Base-by-base conservation (phyloP, 1,139 yeast species). In the Candida sp. region DNA sequence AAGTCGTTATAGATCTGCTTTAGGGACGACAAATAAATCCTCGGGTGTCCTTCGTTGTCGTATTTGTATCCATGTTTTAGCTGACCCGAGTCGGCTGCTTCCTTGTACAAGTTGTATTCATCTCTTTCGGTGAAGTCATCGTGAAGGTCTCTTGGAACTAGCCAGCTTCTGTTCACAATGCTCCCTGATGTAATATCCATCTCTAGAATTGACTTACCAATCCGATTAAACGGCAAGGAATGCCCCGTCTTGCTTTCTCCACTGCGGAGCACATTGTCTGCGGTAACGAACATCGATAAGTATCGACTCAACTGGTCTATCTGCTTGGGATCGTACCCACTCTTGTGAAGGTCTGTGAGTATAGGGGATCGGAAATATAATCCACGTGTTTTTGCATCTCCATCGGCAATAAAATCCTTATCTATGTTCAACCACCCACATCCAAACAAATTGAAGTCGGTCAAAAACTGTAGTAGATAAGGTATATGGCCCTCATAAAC, bases 361-460 rank as follows among this genome's bases (percentile, higher is more conserved):
- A 80, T 45, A 0, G 85, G 85, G 7, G 63, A 59, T 45, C 85
- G 60, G 63, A 78, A 78, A 50, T 65, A 72, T 41, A 68, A 63
- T 2, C 61, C 58, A 26, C 47, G 50, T 1, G 47, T 49, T 26
- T 50, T 48, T 28, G 52, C 30, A 23, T 49, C 51, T 31, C 41
- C 45, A 6, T 42, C 34, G 7, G 22, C 35, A 7, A 49, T 41
- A 35, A 39, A 44, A 23, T 54, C 50, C 8, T 61, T 48, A 32
- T 57, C 52, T 52, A 80, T 49, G 25, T 77, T 71, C 35, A 94
- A 55, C 92, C 96, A 88, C 5, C 88, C 86, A 66, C 98, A 90
- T 0, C 97, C 96, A 65, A 80, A 90, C 37, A 93, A 69, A 62
- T 93, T 93, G 67, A 80, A 91, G 63, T 96, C 99, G 0, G 90